phyloP scores from a whole-genome alignment of 2,329 filamentous ascomycete genomes.

The Neobulgaria alba region DNA sequence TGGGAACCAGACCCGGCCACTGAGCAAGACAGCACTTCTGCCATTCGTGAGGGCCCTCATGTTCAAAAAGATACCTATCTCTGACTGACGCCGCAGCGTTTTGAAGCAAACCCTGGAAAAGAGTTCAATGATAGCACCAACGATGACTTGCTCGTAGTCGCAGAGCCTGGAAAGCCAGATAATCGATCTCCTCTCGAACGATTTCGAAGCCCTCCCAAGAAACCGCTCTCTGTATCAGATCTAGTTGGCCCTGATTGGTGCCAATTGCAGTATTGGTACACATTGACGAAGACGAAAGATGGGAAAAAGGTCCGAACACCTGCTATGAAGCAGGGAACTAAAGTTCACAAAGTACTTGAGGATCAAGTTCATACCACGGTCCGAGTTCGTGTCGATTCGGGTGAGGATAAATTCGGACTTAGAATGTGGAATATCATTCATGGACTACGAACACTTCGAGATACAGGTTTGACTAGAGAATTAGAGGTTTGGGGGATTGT shows the following conservation, averaged over 20 bases:
- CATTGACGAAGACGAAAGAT: conserved; percentile 57
- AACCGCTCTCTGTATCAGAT: conserved; percentile 80
- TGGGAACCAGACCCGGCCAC: conserved; percentile 21
- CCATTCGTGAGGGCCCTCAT: conserved; percentile 8
- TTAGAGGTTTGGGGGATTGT: conserved; percentile 79
- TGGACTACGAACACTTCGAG: conserved; percentile 64
- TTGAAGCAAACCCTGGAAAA: conserved; percentile 42
- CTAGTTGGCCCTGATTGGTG: conserved; percentile 89
- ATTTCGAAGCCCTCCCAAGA: conserved; percentile 69
- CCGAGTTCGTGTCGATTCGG: conserved; percentile 59
- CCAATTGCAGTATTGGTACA: conserved; percentile 89
- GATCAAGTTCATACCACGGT: conserved; percentile 76
- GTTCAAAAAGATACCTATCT: no score
- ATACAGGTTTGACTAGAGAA: conserved; percentile 65
- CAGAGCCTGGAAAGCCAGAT: conserved; percentile 28
- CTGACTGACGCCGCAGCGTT: conserved; percentile 56
- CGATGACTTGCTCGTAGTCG: no score
- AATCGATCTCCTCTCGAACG: conserved; percentile 59
- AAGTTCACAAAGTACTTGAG: conserved; percentile 75
- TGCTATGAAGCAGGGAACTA: conserved; percentile 77
- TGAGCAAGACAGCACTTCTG: conserved; percentile 24
- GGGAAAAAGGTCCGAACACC: conserved; percentile 67
- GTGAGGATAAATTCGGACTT: conserved; percentile 76
- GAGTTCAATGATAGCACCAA: not conserved
- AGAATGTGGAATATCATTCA: conserved; percentile 88